Evolutionary conservation across 2,329 filamentous ascomycete species (phyloP).

Genomic region (Fusarium annulatum): DNA sequence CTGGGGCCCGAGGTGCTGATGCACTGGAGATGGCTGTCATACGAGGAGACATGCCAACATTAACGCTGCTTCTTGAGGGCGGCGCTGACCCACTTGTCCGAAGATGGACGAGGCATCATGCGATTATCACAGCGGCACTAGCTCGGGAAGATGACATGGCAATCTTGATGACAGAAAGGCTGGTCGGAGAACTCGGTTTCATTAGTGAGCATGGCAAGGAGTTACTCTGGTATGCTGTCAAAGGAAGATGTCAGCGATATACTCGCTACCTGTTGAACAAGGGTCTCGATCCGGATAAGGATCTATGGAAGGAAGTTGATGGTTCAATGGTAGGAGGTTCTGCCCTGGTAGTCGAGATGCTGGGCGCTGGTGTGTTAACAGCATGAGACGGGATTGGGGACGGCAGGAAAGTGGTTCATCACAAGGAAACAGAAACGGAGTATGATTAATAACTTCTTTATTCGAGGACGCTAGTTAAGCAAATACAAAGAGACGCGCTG

Average conservation of each 20-base stretch:
- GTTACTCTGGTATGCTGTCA: conserved; percentile 5
- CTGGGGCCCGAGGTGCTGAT: not conserved
- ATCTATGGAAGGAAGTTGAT: not conserved
- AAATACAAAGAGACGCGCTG: accelerated
- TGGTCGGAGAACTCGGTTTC: not conserved
- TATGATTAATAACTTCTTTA: too few relatives aligned
- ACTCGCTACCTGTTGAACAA: not conserved
- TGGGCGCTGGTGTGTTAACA: not conserved
- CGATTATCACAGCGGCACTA: conserved; percentile 1
- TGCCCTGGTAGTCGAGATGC: not conserved
- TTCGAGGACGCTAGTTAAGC: too few relatives aligned
- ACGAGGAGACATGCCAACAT: not conserved
- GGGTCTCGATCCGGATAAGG: not conserved
- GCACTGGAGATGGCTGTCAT: not conserved
- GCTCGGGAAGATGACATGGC: not conserved
- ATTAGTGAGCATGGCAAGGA: not conserved
- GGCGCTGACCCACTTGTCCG: not conserved
- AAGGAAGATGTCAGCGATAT: not conserved
- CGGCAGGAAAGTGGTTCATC: too few relatives aligned
- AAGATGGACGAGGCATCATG: not conserved
- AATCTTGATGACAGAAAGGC: not conserved
- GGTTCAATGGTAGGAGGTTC: not conserved
- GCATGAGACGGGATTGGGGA: not conserved
- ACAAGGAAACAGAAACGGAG: too few relatives aligned
- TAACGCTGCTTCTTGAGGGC: not conserved